Evolutionary conservation across 805 yeast genomes (phyloP), one percentile per base, ranked within the genome.

Genomic region (Yarrowia sp.): DNA sequence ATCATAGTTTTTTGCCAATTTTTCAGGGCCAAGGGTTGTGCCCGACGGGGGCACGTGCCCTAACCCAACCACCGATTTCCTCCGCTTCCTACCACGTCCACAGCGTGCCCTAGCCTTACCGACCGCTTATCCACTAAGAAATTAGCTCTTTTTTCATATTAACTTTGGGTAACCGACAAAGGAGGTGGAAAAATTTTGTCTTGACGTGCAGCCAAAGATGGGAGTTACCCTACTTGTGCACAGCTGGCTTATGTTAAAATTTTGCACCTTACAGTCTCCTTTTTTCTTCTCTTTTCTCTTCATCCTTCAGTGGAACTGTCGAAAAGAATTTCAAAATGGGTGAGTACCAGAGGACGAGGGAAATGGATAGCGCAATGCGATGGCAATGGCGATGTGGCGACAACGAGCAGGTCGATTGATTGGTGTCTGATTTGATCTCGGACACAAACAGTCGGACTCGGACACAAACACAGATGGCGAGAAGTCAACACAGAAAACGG

Each of bases 271-370:
- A 56, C 43, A 36, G 43, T 43, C 36, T 58, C 51, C 40, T 63
- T 49, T 65, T 64, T 46, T 49, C 24, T 65, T 58, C 44, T 40
- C 32, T 49, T 56, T 41, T 35, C 51, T 54, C 64, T 59, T 58
- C 63, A 58, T 58, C 63, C 63, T 41, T 41, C 63, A 41, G 63
- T 58, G 63, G 63, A 58, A 58, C 35, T 54, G 54, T 52, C 61
- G 44, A 41, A 40, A 58, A 58, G 51, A 58, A 58, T 2, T 70
- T 68, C 69, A 71, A 67, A 67, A 72, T 72, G 75, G 75, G 74
- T 72, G 70, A 41, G 74, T 70, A 56, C 40, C 16, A 22, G 22
- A 7, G 40, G 21, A 17, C n/a, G n/a, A n/a, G n/a, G n/a, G n/a
- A n/a, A n/a, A n/a, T n/a, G 19, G 16, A 4, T 6, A 4, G n/a